A percentile compares a stretch with the other conserved stretches of the same genome.
Conservation (phyloP, 2,329 filamentous ascomycete genomes). For the Aureobasidium sp. region DNA sequence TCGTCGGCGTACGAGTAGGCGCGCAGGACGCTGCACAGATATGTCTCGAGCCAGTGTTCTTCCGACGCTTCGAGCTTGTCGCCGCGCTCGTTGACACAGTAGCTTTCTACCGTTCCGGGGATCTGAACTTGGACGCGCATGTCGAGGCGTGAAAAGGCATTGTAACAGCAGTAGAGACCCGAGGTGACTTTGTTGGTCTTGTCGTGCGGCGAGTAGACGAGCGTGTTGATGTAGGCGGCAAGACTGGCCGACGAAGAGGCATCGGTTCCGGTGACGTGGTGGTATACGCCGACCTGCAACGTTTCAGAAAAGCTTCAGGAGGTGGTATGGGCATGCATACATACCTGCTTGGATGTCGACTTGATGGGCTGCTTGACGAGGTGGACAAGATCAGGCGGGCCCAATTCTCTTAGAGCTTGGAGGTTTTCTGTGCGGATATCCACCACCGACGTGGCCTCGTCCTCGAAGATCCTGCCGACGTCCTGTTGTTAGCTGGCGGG, state of each 20-base stretch:
- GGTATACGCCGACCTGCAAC: constrained; percentile 77
- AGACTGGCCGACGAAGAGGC: constrained; percentile 95
- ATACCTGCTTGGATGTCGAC: constrained; percentile 51
- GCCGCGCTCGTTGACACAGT: constrained; percentile 93
- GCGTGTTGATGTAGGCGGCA: constrained; percentile 95
- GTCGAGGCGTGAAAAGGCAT: constrained; percentile 94
- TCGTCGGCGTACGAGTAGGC: constrained; percentile 97
- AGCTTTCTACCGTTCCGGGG: constrained; percentile 91
- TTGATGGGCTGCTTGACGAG: constrained; percentile 70
- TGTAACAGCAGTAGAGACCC: constrained; percentile 97
- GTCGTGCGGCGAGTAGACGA: constrained; percentile 82
- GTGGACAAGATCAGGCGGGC: constrained; percentile 92
- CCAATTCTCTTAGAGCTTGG: constrained; percentile 78
- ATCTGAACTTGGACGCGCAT: constrained; percentile 99
- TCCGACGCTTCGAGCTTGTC: constrained; percentile 92
- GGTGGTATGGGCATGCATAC: constrained; percentile 9
- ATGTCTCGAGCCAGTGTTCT: constrained; percentile 93
- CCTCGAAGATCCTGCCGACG: constrained; percentile 84
- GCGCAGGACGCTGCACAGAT: constrained; percentile 86
- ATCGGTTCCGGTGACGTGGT: constrained; percentile 95
- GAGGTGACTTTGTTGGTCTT: constrained; percentile 86
- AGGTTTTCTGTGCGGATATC: constrained; percentile 89
- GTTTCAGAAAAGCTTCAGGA: constrained; percentile 17
- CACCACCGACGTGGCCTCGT: constrained; percentile 83
- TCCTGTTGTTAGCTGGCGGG: background rate